Evolutionary conservation across 116 monocot species (phyloP), one percentile per base, ranked within the genome.

Genomic region (Dioscorea cayenensis): DNA sequence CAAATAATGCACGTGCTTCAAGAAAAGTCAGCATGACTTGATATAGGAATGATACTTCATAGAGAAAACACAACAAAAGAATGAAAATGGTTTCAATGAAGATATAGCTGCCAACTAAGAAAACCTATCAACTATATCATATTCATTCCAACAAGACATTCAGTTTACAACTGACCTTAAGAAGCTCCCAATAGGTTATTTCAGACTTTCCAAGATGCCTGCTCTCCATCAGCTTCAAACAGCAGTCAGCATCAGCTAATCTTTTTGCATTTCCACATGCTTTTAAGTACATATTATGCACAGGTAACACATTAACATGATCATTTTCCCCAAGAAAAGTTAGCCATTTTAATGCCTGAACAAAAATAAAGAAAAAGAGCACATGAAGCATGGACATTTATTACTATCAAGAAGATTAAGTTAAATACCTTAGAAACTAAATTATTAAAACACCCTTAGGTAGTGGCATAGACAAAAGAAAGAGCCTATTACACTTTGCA

Each of bases 151-250:
- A 37, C 28, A 37, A 66, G 36, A 71, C 73, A 78, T 59, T 16
- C 17, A 55, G 55, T 55, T 55, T 55, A 55, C 51, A 11, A 51
- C n/a, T 18, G n/a, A 90, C 90, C 90, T 87, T 87, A 5, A 90
- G 87, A 79, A 87, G 84, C 76, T 87, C 84, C 52, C 84, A 80
- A 36, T 90, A 87, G 9, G 90, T 90, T 77, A 82, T 78, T 84
- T 90, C 90, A 78, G 87, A 90, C 76, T 86, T 90, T 20, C 90
- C 90, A 51, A 86, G 12, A 66, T 80, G 66, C 59, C 58, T 66
- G 63, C 17, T 37, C 61, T 84, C 79, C 90, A 90, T 87, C 66
- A 77, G 71, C 32, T 82, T 80, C 76, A 90, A 65, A 65, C 90
- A 90, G 43, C 23, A 49, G 37, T 73, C 71, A 51, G 70, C 73